Percentiles rank a stretch among this genome's conserved stretches.
Conservation (phyloP, 2,329 filamentous ascomycete species). For the Zymoseptoria tritici region DNA sequence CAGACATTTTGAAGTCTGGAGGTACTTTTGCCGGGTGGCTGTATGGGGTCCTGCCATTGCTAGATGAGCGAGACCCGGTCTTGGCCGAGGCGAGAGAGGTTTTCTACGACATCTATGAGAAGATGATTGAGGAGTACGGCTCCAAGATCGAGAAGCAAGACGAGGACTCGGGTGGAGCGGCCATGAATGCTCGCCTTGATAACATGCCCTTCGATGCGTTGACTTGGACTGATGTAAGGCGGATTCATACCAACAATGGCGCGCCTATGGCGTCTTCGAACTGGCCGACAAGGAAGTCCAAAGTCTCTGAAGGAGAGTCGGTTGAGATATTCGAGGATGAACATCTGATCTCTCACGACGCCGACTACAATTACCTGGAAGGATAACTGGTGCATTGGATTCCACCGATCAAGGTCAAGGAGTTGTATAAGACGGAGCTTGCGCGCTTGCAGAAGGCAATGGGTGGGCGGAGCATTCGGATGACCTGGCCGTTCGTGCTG, state of each 20-base stretch:
- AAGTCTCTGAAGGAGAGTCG: conserved; percentile 1
- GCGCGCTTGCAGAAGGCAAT: conserved; percentile 2
- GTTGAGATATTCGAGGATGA: conserved; percentile 2
- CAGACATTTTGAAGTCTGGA: conserved; percentile 1
- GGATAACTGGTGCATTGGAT: conserved; percentile 4
- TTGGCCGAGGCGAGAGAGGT: background rate
- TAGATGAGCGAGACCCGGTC: background rate
- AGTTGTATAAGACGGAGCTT: conserved; percentile 1
- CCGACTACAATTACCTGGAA: conserved; percentile 4
- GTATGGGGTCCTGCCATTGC: conserved; percentile 1
- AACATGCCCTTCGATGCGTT: conserved; percentile 1
- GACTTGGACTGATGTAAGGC: conserved; percentile 1
- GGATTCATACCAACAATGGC: background rate
- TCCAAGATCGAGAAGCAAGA: background rate
- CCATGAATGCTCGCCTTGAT: conserved; percentile 5
- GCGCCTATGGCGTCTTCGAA: background rate
- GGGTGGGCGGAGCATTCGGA: background rate
- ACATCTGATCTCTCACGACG: background rate
- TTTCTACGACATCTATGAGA: conserved; percentile 5
- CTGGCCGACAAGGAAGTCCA: background rate
- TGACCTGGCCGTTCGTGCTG: conserved; percentile 6
- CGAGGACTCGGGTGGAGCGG: background rate
- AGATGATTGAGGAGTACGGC: conserved; percentile 2
- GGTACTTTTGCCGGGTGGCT: conserved; percentile 5
- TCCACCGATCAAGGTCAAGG: conserved; percentile 3